Conservation (phyloP, 805 yeast species). For the Candida arabinofermentans region DNA sequence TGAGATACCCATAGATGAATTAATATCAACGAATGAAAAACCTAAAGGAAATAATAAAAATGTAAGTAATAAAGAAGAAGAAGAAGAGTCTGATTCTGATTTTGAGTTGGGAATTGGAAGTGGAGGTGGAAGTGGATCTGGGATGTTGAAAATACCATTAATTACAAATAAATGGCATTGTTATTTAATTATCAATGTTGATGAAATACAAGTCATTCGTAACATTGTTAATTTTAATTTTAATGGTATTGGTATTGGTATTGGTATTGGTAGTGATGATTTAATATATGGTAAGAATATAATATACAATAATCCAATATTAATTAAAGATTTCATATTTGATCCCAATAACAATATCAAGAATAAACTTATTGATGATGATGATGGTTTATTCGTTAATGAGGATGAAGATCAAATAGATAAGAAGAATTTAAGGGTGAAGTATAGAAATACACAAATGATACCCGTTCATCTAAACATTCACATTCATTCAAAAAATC, state of each 20-base stretch:
- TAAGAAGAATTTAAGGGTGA: constrained; percentile 14
- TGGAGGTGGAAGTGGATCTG: too few relatives aligned
- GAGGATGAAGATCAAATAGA: constrained; percentile 8
- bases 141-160: constrained; percentile 17
- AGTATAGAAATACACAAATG: constrained; percentile 15
- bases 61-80: background rate
- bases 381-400: background rate
- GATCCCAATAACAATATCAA: background rate
- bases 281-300: background rate
- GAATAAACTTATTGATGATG: background rate
- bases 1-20: constrained; percentile 19
- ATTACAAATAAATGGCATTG: constrained; percentile 25
- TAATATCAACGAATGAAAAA: constrained; percentile 10
- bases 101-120: too few relatives aligned
- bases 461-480: constrained; percentile 21
- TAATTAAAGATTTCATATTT: constrained; percentile 14
- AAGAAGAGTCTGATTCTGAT: background rate
- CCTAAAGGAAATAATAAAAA: too few relatives aligned
- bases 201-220: constrained; percentile 17
- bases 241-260: background rate
- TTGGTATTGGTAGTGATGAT: background rate
- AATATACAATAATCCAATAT: constrained; percentile 5
- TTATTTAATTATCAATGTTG: constrained; percentile 17
- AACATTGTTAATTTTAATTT: background rate
- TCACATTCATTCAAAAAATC: constrained; percentile 22